phyloP scores from a whole-genome alignment of 139 green algal species.

The Astrephomene gubernaculifera region DNA sequence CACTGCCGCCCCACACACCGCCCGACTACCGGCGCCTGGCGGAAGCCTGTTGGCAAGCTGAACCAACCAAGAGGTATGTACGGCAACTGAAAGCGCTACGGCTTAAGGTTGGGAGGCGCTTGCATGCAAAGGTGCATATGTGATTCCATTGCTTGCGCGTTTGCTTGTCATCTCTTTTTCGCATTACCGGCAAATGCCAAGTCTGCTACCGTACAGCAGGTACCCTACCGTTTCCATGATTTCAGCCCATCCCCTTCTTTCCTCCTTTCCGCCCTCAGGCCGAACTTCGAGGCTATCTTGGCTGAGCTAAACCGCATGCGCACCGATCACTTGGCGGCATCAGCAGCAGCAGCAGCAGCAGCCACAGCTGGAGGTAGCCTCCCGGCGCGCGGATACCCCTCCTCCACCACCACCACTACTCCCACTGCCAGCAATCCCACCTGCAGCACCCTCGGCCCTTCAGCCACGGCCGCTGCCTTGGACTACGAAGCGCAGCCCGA shows the following conservation, averaged over 20 bases:
- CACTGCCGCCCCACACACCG: slow-evolving; percentile 42
- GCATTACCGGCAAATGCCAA: neutral
- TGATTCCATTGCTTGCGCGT: neutral
- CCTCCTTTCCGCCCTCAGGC: neutral
- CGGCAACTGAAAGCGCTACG: neutral
- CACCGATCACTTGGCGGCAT: neutral
- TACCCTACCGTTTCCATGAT: too few species aligned
- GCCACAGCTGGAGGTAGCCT: neutral
- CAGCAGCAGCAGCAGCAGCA: too few species aligned
- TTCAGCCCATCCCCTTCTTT: neutral
- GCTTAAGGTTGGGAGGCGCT: neutral
- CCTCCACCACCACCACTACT: neutral
- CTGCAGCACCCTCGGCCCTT: too few species aligned
- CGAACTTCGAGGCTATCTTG: slow-evolving; percentile 16
- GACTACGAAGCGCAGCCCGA: neutral
- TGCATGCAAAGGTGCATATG: neutral
- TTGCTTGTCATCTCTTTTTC: neutral
- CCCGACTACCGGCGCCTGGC: slow-evolving; percentile 21
- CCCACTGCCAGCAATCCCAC: too few species aligned
- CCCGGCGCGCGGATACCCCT: neutral
- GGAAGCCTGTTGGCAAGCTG: slow-evolving; percentile 38
- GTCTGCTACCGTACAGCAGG: too few species aligned
- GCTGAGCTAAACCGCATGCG: slow-evolving; percentile 27
- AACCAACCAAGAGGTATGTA: slow-evolving; percentile 17
- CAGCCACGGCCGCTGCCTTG: neutral